Conservation (phyloP, 352 stramenopile species). For the Globisporangium nodosum region DNA sequence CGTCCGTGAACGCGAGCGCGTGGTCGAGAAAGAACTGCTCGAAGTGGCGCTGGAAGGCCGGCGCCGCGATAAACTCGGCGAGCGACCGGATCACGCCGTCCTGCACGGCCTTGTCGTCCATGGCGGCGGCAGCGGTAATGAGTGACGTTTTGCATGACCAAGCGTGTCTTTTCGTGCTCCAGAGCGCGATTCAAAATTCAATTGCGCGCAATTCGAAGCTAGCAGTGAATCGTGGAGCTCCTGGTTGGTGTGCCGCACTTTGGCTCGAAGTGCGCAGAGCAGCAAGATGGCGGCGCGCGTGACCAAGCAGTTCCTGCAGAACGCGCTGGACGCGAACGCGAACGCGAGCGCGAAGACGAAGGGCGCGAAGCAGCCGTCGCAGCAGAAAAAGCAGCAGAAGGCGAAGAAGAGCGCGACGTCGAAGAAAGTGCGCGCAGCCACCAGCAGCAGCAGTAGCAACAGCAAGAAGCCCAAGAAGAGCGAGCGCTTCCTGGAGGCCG, state of each 20-base stretch:
- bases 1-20: slow-evolving; percentile 55
- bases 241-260: neutral
- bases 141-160: too few species aligned
- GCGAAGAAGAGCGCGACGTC: slow-evolving; percentile 6
- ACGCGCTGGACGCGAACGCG: slow-evolving; percentile 23
- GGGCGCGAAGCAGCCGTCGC: slow-evolving; percentile 3
- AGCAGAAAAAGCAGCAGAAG: slow-evolving; percentile 21
- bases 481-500: slow-evolving; percentile 50
- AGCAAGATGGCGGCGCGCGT: slow-evolving; percentile 49
- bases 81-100: slow-evolving; percentile 49
- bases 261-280: neutral
- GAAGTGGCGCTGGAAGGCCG: slow-evolving; percentile 59
- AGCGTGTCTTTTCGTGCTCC: neutral
- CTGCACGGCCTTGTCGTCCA: slow-evolving; percentile 36
- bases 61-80: slow-evolving; percentile 54
- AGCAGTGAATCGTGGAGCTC: too few species aligned
- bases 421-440: slow-evolving; percentile 17
- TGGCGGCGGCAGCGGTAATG: neutral
- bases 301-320: slow-evolving; percentile 73
- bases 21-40: slow-evolving; percentile 75
- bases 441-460: neutral
- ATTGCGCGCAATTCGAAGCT: too few species aligned
- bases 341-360: neutral
- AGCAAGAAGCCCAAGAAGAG: slow-evolving; percentile 15
- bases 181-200: too few species aligned